A percentile compares a stretch with the other conserved stretches of the same genome.
phyloP scores from a whole-genome alignment of 2,329 filamentous ascomycete species.

The Rhexocercosporidium sp. region DNA sequence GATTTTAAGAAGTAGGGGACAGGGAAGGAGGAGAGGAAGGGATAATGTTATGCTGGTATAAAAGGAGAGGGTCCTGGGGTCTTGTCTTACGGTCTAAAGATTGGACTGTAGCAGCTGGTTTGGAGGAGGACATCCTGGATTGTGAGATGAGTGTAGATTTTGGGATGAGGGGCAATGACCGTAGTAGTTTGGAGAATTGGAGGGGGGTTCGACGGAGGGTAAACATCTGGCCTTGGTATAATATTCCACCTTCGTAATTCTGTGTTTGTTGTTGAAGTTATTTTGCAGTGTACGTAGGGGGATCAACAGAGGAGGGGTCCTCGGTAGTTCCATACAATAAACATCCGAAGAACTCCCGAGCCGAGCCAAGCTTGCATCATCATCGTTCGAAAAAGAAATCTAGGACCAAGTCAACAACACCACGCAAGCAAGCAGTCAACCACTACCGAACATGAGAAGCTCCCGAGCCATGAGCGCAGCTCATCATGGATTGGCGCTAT shows the following conservation, averaged over 20 bases:
- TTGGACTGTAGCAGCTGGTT: conserved; percentile 32
- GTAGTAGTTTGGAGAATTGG: neutral
- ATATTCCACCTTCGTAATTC: neutral
- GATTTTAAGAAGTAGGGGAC: neutral
- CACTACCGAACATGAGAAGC: conserved; percentile 12
- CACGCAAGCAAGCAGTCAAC: neutral
- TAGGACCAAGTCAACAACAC: neutral
- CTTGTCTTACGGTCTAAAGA: conserved; percentile 51
- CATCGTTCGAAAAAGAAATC: conserved; percentile 6
- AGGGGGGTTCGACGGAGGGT: neutral
- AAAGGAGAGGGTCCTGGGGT: too few species aligned
- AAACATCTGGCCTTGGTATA: neutral
- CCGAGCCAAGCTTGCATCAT: conserved; percentile 4
- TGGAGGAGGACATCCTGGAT: conserved; percentile 13
- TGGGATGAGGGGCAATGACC: neutral
- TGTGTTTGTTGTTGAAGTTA: neutral
- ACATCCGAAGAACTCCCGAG: neutral
- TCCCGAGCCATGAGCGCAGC: conserved; percentile 21
- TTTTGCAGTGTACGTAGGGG: neutral
- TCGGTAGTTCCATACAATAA: neutral
- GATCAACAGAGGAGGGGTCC: neutral
- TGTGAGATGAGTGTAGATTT: neutral
- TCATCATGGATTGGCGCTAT: conserved; percentile 32
- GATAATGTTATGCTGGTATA: too few species aligned
- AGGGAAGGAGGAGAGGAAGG: neutral